These are phyloP conservation scores for Colletotrichum sp. DNA, from an alignment of 2,329 filamentous ascomycete genomes.

Conservation along the genomic window DNA sequence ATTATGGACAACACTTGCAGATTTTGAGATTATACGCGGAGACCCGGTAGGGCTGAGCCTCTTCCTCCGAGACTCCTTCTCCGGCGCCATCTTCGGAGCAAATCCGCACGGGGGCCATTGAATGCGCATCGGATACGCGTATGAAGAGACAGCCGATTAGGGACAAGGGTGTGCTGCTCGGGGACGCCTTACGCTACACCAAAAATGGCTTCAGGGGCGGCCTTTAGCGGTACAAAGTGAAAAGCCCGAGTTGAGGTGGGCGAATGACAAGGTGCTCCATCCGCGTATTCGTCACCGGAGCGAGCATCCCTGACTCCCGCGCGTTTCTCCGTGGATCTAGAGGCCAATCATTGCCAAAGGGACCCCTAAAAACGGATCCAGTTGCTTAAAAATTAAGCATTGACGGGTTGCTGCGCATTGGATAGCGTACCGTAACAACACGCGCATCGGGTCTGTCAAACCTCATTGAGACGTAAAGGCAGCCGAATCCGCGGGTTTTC, in stretches of 20 bases:
- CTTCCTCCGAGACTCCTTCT: background rate
- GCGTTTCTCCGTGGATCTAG: background rate
- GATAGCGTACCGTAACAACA: background rate
- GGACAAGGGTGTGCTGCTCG: background rate
- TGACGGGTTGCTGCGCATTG: background rate
- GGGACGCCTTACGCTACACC: background rate
- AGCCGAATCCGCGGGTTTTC: background rate
- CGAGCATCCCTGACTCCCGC: background rate
- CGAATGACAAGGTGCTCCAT: background rate
- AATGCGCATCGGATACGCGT: slow-evolving; percentile 1
- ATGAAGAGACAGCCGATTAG: background rate
- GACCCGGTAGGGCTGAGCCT: slow-evolving; percentile 8
- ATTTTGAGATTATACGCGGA: slow-evolving; percentile 16
- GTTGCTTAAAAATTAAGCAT: background rate
- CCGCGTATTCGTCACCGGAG: slow-evolving; percentile 13
- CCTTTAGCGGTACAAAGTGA: background rate
- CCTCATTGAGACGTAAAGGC: background rate
- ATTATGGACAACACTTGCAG: background rate
- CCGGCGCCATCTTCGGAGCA: background rate
- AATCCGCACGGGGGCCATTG: background rate
- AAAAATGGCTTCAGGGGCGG: background rate
- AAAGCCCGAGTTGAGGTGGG: background rate
- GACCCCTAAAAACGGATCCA: background rate
- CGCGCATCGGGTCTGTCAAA: background rate
- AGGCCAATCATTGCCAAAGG: background rate